These are phyloP conservation scores for Vitis hybrid DNA, from an alignment of 177 flowering plant genomes.

Conservation along the genomic window DNA sequence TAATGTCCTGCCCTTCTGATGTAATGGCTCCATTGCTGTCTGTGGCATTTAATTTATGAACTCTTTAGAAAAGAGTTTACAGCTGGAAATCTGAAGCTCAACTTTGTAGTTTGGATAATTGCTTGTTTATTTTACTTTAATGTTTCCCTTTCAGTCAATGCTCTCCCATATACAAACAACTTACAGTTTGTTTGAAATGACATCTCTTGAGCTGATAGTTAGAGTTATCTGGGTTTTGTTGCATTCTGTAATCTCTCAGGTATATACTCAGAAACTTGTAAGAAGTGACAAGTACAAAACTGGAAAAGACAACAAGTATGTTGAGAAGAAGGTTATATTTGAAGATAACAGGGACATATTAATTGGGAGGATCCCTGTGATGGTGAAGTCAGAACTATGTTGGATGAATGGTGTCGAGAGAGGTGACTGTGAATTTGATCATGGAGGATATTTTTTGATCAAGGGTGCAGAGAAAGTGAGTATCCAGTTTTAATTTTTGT, in stretches of 20 bases:
- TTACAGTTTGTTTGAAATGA: too few species aligned
- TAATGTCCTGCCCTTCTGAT: too few species aligned
- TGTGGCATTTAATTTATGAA: too few species aligned
- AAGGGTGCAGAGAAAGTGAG: constrained; percentile 94
- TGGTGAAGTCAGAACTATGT: constrained; percentile 87
- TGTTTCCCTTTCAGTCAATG: too few species aligned
- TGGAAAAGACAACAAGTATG: constrained; percentile 50
- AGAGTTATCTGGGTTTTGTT: not conserved
- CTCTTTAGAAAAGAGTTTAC: too few species aligned
- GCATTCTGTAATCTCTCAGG: constrained; percentile 37
- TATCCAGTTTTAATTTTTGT: not conserved
- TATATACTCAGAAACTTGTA: constrained; percentile 45
- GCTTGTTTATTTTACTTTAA: too few species aligned
- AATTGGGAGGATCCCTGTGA: constrained; percentile 88
- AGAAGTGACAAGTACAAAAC: constrained; percentile 87
- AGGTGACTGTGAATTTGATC: constrained; percentile 85
- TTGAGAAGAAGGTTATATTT: constrained; percentile 36
- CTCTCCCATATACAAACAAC: too few species aligned
- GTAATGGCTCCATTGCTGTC: too few species aligned
- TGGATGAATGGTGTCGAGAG: constrained; percentile 63
- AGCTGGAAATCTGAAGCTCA: too few species aligned
- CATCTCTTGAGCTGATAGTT: too few species aligned
- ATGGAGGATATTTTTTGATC: constrained; percentile 87
- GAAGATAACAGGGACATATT: constrained; percentile 43
- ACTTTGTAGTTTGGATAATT: too few species aligned